Percentiles rank a stretch among this genome's conserved stretches.
These are phyloP conservation scores for Asterophora parasitica DNA, from an alignment of 768 basidiomycete genomes.

Conservation along the genomic window DNA sequence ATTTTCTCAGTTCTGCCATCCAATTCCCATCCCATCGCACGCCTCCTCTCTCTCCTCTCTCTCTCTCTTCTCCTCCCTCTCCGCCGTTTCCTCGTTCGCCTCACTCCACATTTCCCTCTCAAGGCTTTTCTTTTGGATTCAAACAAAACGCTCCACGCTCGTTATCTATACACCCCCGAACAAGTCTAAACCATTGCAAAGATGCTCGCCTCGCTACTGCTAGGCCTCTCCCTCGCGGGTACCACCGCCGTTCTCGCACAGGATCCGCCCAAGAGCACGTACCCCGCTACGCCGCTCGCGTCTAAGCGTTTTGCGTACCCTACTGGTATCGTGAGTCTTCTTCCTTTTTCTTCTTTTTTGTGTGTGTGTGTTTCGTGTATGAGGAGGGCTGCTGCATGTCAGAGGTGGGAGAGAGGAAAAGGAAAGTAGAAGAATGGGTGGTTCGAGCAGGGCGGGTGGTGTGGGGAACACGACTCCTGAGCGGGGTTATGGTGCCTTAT, in stretches of 20 bases:
- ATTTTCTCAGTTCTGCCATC: no score
- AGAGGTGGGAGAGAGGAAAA: no score
- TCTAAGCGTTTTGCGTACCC: slow-evolving; percentile 39
- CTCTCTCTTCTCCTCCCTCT: no score
- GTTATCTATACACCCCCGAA: not conserved
- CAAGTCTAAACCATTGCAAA: not conserved
- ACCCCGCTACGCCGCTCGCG: slow-evolving; percentile 36
- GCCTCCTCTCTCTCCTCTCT: not conserved
- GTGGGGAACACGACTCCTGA: no score
- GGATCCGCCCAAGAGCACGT: slow-evolving; percentile 22
- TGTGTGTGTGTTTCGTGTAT: not conserved
- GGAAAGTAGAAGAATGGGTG: no score
- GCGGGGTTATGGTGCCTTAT: no score
- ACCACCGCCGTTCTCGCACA: not conserved
- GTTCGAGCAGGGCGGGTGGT: no score
- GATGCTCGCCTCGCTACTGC: not conserved
- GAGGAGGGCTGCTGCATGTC: no score
- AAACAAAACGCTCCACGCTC: no score
- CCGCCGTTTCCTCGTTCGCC: no score
- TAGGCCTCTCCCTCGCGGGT: not conserved
- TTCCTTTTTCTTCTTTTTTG: not conserved
- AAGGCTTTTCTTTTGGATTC: no score
- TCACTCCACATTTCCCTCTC: no score
- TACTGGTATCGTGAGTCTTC: slow-evolving; percentile 31
- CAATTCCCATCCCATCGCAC: not conserved